Conservation (phyloP, 2,329 filamentous ascomycete genomes). For the Colletotrichum simmondsii region DNA sequence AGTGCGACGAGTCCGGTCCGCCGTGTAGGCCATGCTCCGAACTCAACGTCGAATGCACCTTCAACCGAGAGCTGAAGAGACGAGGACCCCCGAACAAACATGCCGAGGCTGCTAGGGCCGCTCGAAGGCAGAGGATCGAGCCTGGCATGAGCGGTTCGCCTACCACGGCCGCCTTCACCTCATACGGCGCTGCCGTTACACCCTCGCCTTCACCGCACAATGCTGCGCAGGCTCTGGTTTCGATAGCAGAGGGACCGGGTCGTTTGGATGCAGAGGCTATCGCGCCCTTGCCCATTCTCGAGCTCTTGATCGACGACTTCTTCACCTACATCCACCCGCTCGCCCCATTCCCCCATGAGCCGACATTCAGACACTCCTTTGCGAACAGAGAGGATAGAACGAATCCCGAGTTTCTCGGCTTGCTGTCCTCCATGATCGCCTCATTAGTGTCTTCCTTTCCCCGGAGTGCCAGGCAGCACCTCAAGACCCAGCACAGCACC, state of each 20-base stretch:
- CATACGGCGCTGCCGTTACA: constrained; percentile 31
- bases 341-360: constrained; percentile 82
- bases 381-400: constrained; percentile 73
- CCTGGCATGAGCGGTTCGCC: constrained; percentile 19
- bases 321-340: constrained; percentile 85
- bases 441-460: constrained; percentile 81
- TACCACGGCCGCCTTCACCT: constrained; percentile 3
- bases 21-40: constrained; percentile 68
- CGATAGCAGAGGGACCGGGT: constrained; percentile 51
- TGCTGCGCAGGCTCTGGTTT: constrained; percentile 60
- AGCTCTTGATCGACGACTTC: constrained; percentile 81
- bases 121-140: constrained; percentile 58
- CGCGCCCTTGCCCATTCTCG: constrained; percentile 74
- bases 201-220: constrained; percentile 55
- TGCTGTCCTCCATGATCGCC: constrained; percentile 80
- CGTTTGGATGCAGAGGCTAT: constrained; percentile 75
- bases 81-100: constrained; percentile 70
- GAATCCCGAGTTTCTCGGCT: constrained; percentile 74
- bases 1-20: constrained; percentile 67
- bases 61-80: constrained; percentile 66
- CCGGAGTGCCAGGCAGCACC: constrained; percentile 74
- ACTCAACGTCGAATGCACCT: constrained; percentile 68
- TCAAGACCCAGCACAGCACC: constrained; percentile 74
- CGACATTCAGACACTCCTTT: constrained; percentile 78
- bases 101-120: constrained; percentile 64